Evolutionary conservation across 2,329 filamentous ascomycete species (phyloP).

Genomic region (Cladophialophora immunda): DNA sequence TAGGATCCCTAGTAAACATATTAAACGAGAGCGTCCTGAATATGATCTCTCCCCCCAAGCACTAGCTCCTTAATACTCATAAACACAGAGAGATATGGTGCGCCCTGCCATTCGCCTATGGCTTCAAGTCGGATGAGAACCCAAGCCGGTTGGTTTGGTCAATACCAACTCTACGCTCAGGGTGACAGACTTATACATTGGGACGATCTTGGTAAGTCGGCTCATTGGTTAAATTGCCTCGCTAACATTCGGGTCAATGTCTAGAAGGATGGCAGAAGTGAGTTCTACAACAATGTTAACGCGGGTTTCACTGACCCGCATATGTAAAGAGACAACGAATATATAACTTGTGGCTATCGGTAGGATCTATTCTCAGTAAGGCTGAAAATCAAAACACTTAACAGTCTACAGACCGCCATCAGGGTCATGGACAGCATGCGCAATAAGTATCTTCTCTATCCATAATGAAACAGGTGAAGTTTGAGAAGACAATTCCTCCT

Average conservation of each 20-base stretch:
- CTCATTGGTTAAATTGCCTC: neutral
- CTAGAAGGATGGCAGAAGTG: neutral
- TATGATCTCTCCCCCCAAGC: neutral
- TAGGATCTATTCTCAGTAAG: neutral
- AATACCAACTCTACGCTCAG: neutral
- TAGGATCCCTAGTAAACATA: neutral
- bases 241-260: neutral
- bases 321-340: neutral
- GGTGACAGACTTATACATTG: neutral
- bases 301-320: neutral
- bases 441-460: conserved; percentile 9
- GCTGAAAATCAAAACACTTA: neutral
- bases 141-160: neutral
- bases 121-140: neutral
- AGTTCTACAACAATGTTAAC: neutral
- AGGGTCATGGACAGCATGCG: neutral
- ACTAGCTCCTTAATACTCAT: neutral
- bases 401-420: conserved; percentile 6
- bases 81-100: neutral
- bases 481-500: neutral
- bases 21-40: neutral
- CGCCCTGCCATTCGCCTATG: neutral
- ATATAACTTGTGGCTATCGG: neutral
- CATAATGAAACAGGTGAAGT: conserved; percentile 12
- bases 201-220: neutral